Percentiles rank a stretch among this genome's conserved stretches.
These are phyloP conservation scores for Boletellus emodensis DNA, from an alignment of 768 basidiomycete species.

Conservation along the genomic window DNA sequence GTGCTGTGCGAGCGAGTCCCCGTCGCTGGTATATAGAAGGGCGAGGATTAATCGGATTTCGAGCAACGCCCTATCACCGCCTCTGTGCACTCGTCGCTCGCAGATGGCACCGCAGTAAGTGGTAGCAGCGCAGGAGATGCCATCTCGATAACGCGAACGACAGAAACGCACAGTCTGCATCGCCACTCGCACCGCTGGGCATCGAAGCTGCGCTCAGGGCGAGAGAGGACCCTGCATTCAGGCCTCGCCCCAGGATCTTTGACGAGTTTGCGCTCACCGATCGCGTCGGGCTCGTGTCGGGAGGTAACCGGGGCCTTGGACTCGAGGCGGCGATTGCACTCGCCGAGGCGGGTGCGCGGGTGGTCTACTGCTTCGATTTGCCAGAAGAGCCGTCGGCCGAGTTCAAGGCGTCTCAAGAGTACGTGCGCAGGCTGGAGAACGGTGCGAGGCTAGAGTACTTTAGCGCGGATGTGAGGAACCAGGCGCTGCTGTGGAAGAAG, in stretches of 20 bases:
- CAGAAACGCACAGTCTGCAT: conserved; percentile 39
- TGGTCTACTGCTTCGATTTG: conserved; percentile 67
- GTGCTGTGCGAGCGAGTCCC: too few relatives aligned
- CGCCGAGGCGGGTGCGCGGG: conserved; percentile 67
- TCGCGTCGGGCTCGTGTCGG: conserved; percentile 59
- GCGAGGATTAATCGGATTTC: not conserved
- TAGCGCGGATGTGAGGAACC: conserved; percentile 60
- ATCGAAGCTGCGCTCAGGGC: conserved; percentile 54
- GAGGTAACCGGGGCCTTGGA: conserved; percentile 67
- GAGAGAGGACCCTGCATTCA: conserved; percentile 32
- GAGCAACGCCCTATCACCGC: not conserved
- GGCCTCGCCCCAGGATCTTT: conserved; percentile 48
- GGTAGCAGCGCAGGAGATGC: too few relatives aligned
- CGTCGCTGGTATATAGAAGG: not conserved
- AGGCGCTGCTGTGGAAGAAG: conserved; percentile 53
- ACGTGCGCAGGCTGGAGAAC: conserved; percentile 44
- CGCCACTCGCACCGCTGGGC: conserved; percentile 59
- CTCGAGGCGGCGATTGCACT: conserved; percentile 80
- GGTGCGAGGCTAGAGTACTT: conserved; percentile 55
- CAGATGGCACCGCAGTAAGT: conserved; percentile 1
- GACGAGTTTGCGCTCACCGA: conserved; percentile 56
- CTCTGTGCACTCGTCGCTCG: not conserved
- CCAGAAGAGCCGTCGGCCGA: conserved; percentile 52
- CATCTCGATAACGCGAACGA: not conserved
- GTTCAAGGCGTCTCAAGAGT: conserved; percentile 51